Percentiles rank a stretch among this genome's conserved stretches.
These are phyloP conservation scores for Populus simonii DNA, from an alignment of 345 rosid species.

Conservation along the genomic window DNA sequence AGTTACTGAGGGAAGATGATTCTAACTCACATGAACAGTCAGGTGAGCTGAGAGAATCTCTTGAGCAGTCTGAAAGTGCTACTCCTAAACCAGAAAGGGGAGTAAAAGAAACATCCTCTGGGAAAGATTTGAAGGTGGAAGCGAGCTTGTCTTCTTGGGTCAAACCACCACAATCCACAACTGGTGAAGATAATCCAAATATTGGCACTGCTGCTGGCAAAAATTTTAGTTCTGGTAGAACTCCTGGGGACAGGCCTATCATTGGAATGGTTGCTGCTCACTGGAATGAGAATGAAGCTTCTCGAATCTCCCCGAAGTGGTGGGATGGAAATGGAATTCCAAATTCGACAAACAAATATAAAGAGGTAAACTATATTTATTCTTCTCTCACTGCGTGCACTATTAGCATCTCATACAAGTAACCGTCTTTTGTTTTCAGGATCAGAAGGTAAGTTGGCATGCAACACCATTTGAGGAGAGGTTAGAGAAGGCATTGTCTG, in stretches of 20 bases:
- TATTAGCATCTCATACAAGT: background rate
- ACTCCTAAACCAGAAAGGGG: conserved; percentile 27
- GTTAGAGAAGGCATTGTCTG: conserved; percentile 87
- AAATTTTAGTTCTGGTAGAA: conserved; percentile 34
- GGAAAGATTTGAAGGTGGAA: conserved; percentile 34
- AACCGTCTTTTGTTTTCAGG: conserved; percentile 45
- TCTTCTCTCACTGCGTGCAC: background rate
- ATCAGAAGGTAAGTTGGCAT: conserved; percentile 96
- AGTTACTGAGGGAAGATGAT: conserved; percentile 33
- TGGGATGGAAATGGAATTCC: conserved; percentile 99
- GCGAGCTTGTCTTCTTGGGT: conserved; percentile 58
- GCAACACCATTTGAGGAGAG: conserved; percentile 98
- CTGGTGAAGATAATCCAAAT: conserved; percentile 21
- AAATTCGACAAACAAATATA: conserved; percentile 87
- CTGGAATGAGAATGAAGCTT: conserved; percentile 63
- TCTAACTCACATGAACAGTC: conserved; percentile 22
- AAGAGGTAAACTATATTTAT: conserved; percentile 54
- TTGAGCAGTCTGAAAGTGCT: conserved; percentile 37
- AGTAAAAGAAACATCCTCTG: conserved; percentile 26
- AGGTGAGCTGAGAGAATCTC: conserved; percentile 28
- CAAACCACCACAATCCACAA: conserved; percentile 33
- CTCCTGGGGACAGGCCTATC: conserved; percentile 77
- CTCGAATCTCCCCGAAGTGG: conserved; percentile 66
- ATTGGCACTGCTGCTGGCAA: conserved; percentile 16
- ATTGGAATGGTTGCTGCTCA: conserved; percentile 89